Conservation (phyloP, 1,139 yeast species). For the Sugiyamaella xylanicola region DNA sequence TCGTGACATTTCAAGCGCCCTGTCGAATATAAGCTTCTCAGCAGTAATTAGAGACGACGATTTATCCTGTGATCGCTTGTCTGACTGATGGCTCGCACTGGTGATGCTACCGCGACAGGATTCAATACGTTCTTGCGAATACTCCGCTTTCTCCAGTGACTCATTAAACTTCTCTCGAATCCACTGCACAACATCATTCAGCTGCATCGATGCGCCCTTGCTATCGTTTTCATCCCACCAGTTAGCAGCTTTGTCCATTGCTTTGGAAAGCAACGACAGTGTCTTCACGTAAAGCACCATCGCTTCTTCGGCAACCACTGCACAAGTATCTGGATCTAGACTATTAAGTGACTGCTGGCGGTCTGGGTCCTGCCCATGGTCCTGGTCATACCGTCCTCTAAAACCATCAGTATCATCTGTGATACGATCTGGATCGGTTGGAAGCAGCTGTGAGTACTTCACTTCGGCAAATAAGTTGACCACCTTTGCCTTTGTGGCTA, state of each 20-base stretch:
- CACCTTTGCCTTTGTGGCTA: slow-evolving; percentile 90
- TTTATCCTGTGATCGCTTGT: slow-evolving; percentile 7
- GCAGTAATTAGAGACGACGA: slow-evolving; percentile 51
- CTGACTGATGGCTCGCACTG: not conserved
- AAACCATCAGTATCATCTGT: slow-evolving; percentile 45
- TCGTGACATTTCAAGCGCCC: slow-evolving; percentile 90
- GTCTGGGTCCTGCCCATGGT: slow-evolving; percentile 42
- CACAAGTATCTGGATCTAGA: slow-evolving; percentile 52
- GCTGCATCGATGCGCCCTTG: slow-evolving; percentile 47
- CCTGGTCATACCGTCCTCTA: too few relatives aligned
- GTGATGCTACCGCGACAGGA: not conserved
- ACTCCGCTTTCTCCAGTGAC: slow-evolving; percentile 84
- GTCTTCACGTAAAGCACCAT: slow-evolving; percentile 82
- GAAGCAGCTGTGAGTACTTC: slow-evolving; percentile 51
- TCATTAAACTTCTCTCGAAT: slow-evolving; percentile 86
- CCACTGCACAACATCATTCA: slow-evolving; percentile 91
- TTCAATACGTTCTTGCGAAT: slow-evolving; percentile 50
- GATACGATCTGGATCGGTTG: slow-evolving; percentile 40
- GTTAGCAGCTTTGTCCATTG: slow-evolving; percentile 79
- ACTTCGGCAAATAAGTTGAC: slow-evolving; percentile 88
- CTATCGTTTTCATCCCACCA: slow-evolving; percentile 76
- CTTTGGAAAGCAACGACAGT: slow-evolving; percentile 74
- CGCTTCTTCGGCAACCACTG: slow-evolving; percentile 79
- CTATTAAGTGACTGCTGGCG: slow-evolving; percentile 40
- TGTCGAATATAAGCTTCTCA: slow-evolving; percentile 83